Evolutionary conservation across 306 rosid species (phyloP), one percentile per base, ranked within the genome.

Genomic region (Bauhinia variegata): DNA sequence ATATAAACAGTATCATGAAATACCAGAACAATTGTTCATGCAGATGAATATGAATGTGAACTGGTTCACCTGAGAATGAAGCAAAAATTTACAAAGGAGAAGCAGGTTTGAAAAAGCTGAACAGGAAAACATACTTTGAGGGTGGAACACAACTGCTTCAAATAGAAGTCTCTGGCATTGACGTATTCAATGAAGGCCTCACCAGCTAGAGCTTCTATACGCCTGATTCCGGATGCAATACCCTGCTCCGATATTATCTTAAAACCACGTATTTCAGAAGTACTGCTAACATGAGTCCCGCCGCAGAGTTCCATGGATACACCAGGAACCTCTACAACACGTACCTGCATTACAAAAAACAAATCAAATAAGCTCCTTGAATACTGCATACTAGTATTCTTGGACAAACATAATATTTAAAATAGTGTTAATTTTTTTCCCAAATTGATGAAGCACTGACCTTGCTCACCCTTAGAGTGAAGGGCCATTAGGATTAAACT

Each of bases 271-370:
- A 93, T 89, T 80, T 93, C 98, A 70, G 93, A 87, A 74, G 96
- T 93, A 74, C 84, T 89, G 75, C 76, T 58, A 54, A 89, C 96
- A 77, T 93, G 98, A 67, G 98, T 93, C 58, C 98, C 97, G 6
- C 98, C 96, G n/a, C n/a, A 93, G 66, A 93, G 98, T 82, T 93
- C 98, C 96, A 93, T 78, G 6, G 98, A 93, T 60, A 89, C 95
- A 62, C 95, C 96, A 23, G 96, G 98, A 75, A 89, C 96, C 79
- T 93, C 98, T 67, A 93, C 91, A 53, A 93, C 98, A 19, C 96
- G 96, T 61, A 93, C 98, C 98, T 93, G 74, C 70, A 80, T 52
- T 30, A 52, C 1, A 6, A 9, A 16, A 19, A 52, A 73, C 39
- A 49, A 46, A 42, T 54, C 3, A 32, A 7, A 51, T 6, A 6